phyloP scores from a whole-genome alignment of 768 basidiomycete genomes.

The Podaxis carcinomalis region DNA sequence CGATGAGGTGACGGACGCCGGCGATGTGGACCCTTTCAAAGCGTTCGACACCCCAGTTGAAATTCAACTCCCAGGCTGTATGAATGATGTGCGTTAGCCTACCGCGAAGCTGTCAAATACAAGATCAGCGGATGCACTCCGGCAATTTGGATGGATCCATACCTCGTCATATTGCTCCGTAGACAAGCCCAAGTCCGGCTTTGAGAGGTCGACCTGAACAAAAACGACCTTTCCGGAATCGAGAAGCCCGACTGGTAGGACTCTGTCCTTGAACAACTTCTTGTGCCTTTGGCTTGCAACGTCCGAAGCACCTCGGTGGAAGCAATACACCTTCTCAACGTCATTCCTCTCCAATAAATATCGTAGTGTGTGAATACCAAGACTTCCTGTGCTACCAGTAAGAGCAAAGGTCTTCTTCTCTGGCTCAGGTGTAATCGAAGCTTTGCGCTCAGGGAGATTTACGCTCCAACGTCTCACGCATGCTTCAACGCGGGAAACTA shows the following conservation, averaged over 20 bases:
- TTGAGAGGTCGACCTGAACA: conserved; percentile 4
- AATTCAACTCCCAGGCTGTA: conserved; percentile 14
- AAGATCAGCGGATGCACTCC: neutral
- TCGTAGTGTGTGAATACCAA: conserved; percentile 24
- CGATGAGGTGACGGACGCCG: conserved; percentile 9
- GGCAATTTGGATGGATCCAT: neutral
- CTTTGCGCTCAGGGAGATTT: neutral
- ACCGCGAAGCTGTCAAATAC: neutral
- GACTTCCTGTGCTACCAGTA: conserved; percentile 30
- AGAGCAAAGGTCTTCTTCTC: conserved; percentile 22
- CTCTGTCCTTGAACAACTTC: conserved; percentile 3
- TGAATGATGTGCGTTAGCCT: conserved; percentile 12
- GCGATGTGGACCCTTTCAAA: conserved; percentile 11
- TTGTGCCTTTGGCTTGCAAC: neutral
- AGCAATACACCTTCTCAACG: conserved; percentile 20
- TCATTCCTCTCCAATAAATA: conserved; percentile 16
- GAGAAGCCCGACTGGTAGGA: neutral
- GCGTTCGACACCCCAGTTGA: conserved; percentile 13
- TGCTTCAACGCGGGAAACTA: neutral
- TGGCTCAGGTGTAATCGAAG: neutral
- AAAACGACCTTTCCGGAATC: neutral
- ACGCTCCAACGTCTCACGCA: conserved; percentile 6
- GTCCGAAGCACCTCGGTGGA: conserved; percentile 18
- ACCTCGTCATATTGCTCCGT: neutral
- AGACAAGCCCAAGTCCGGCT: conserved; percentile 3